Base-by-base conservation (phyloP, 2,329 filamentous ascomycete species). In the Clonostachys sp. region DNA sequence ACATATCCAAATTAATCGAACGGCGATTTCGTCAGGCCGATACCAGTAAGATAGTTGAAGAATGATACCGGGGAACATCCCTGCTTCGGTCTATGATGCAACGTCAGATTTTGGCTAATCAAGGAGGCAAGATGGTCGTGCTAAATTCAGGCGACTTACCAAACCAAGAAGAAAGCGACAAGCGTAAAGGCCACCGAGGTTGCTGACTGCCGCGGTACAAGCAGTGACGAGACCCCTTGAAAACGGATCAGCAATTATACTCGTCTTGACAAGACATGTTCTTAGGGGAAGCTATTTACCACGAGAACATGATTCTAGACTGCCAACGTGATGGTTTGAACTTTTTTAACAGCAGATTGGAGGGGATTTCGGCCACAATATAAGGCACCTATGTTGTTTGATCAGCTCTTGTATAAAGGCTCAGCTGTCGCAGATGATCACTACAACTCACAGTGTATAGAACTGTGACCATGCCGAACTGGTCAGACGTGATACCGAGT, bases 21-120 rank as follows among this genome's bases (percentile, higher is more conserved):
- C 57, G 12, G 68, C 65, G 62, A 75, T 69, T 48, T 75, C 72
- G 46, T 75, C 72, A 0, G 70, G 68, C 5, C 72, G 60, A 48
- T 75, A 75, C 71, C 72, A 75, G 49, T 73, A 74, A 2, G 64
- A 67, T 59, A 74, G 62, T 48, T 73, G 71, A 5, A 73, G 47
- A 13, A 72, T 61, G 12, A 73, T 60, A 0, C 69, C 68, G 2
- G 70, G 68, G 45, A 68, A 72, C 57, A 68, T 61, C 7, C 67
- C 67, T 2, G 67, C 66, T 46, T 71, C 67, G 38, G 64, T 60
- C 56, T 64, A 46, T 17, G 36, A 39, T 14, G 14, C 16, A 39
- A 17, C 6, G 36, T 14, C 36, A 14, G 36, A 9, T 17, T 39
- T 14, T 14, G n/a, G 12, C 34, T 33, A 30, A 30, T 8, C 24